Conservation (phyloP, 495 filamentous ascomycete genomes). For the Aspergillus baeticus region DNA sequence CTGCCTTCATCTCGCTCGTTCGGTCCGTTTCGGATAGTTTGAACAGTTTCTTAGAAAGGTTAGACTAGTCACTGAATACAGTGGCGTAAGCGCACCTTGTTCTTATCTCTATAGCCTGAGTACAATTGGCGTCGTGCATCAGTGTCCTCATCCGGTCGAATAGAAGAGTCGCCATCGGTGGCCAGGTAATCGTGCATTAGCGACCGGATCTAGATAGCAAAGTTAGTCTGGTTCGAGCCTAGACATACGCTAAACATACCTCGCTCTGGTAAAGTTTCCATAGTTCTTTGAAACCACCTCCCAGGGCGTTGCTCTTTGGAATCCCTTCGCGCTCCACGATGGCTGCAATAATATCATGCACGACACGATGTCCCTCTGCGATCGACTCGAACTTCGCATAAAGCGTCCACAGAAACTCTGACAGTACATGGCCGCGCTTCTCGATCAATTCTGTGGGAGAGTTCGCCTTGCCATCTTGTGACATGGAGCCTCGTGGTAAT, state of each 20-base stretch:
- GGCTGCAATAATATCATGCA: constrained; percentile 84
- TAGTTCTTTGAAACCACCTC: constrained; percentile 82
- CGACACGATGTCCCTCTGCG: constrained; percentile 88
- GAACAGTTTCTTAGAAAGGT: constrained; percentile 66
- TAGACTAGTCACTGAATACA: constrained; percentile 13
- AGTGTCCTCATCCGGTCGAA: constrained; percentile 45
- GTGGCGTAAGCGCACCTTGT: constrained; percentile 44
- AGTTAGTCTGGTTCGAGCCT: constrained; percentile 18
- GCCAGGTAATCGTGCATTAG: constrained; percentile 95
- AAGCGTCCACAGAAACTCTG: constrained; percentile 85
- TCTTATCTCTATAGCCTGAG: constrained; percentile 64
- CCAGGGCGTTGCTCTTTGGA: constrained; percentile 52
- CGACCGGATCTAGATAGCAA: constrained; percentile 66
- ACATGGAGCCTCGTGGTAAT: constrained; percentile 55
- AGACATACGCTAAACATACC: constrained; percentile 30
- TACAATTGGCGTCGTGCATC: constrained; percentile 57
- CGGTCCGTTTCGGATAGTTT: constrained; percentile 81
- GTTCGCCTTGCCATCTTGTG: constrained; percentile 46
- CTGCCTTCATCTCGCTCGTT: constrained; percentile 69
- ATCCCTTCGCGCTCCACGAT: constrained; percentile 76
- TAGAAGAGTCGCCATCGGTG: constrained; percentile 73
- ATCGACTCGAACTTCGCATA: constrained; percentile 98
- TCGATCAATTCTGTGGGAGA: constrained; percentile 66
- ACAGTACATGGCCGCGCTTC: constrained; percentile 74
- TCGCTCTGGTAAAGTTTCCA: constrained; percentile 91